These are phyloP conservation scores for Sideroxylon spinosum DNA, from an alignment of 179 eudicot genomes.

Conservation along the genomic window DNA sequence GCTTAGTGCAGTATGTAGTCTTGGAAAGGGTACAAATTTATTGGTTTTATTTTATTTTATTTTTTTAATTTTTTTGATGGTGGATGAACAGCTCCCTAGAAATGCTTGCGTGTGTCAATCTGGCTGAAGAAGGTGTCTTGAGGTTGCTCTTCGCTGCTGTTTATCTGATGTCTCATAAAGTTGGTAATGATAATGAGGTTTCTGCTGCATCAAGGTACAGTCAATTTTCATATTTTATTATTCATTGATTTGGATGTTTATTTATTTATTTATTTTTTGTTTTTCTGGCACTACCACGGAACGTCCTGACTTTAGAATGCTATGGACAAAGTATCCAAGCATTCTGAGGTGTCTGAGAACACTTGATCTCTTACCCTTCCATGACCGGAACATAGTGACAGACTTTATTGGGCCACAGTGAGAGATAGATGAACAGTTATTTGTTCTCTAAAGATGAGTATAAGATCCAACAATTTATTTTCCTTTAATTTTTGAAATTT, in stretches of 20 bases:
- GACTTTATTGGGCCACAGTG: neutral
- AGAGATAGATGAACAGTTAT: neutral
- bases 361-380: slow-evolving; percentile 1
- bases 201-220: slow-evolving; percentile 79
- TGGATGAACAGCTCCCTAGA: slow-evolving; percentile 65
- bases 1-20: neutral
- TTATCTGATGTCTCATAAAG: slow-evolving; percentile 53
- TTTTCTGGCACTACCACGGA: no score
- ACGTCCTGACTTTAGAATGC: neutral
- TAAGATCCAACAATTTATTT: neutral
- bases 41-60: neutral
- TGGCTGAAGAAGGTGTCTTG: slow-evolving; percentile 92
- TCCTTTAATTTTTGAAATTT: neutral
- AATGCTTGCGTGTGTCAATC: slow-evolving; percentile 63
- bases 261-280: no score
- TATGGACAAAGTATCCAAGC: neutral
- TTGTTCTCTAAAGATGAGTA: neutral
- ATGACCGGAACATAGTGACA: neutral
- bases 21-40: slow-evolving; percentile 5
- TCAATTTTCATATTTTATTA: neutral
- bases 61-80: neutral
- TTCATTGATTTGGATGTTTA: neutral
- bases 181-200: slow-evolving; percentile 66
- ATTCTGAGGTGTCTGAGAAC: neutral
- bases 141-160: slow-evolving; percentile 74